Conservation (phyloP, 805 yeast species). For the Brettanomyces nanus region DNA sequence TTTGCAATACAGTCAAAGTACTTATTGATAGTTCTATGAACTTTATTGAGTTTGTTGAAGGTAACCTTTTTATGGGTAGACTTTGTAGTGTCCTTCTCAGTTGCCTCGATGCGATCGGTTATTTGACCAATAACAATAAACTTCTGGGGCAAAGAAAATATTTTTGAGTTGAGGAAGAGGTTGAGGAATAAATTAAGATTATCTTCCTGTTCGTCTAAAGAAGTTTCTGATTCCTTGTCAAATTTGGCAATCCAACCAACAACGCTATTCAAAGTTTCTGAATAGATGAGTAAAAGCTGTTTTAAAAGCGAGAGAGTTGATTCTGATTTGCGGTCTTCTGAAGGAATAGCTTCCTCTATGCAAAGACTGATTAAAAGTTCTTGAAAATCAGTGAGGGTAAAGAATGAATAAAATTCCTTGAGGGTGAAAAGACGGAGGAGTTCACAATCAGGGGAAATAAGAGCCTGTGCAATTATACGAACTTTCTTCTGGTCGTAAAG, state of each 20-base stretch:
- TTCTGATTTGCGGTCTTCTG: conserved; percentile 5
- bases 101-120: not conserved
- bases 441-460: conserved; percentile 19
- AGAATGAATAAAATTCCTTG: conserved; percentile 22
- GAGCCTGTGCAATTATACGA: conserved; percentile 8
- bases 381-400: conserved; percentile 19
- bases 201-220: conserved; percentile 3
- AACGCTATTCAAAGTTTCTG: conserved; percentile 20
- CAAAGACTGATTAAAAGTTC: conserved; percentile 20
- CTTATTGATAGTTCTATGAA: conserved; percentile 5
- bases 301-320: conserved; percentile 5
- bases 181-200: conserved; percentile 14
- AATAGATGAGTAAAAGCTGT: conserved; percentile 19
- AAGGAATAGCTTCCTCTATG: conserved; percentile 15
- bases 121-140: conserved; percentile 18
- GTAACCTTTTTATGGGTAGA: not conserved
- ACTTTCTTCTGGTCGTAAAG: conserved; percentile 12
- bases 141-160: conserved; percentile 25
- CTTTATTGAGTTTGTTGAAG: not conserved
- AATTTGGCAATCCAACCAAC: conserved; percentile 19
- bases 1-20: conserved; percentile 20
- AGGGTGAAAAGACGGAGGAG: conserved; percentile 23
- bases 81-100: no score
- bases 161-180: conserved; percentile 19
- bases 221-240: conserved; percentile 7